Evolutionary conservation across 495 filamentous ascomycete genomes (phyloP).

Genomic region (Trichoderma parareesei): DNA sequence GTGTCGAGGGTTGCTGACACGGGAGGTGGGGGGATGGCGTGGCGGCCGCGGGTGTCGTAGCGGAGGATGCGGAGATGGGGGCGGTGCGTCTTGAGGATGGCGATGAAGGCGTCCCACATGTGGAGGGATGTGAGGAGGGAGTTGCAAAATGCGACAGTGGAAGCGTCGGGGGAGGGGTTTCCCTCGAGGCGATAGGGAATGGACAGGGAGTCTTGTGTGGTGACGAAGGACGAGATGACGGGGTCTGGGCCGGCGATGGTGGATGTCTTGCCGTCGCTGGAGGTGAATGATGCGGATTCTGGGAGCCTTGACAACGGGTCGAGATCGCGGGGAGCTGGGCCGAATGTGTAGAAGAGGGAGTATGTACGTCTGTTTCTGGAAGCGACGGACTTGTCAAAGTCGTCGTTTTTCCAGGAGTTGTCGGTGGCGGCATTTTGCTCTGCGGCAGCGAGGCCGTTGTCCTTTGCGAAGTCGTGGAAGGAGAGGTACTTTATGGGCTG

Average conservation of each 20-base stretch:
- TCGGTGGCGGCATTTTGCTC: conserved; percentile 54
- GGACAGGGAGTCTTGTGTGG: conserved; percentile 54
- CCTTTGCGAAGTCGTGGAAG: conserved; percentile 61
- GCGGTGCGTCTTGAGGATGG: conserved; percentile 47
- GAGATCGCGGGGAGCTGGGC: conserved; percentile 59
- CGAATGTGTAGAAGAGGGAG: conserved; percentile 70
- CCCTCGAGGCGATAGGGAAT: conserved; percentile 72
- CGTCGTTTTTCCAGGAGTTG: conserved; percentile 44
- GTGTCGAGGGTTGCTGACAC: conserved; percentile 48
- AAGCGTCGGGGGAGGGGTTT: conserved; percentile 52
- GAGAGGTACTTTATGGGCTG: conserved; percentile 46
- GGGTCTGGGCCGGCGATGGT: conserved; percentile 32
- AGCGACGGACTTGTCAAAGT: conserved; percentile 49
- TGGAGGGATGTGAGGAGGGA: conserved; percentile 61
- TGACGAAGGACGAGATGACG: conserved; percentile 57
- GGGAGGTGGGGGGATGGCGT: conserved; percentile 37
- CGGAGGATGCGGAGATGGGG: conserved; percentile 62
- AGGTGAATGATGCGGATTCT: conserved; percentile 35
- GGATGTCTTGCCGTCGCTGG: conserved; percentile 43
- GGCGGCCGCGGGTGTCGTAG: conserved; percentile 60
- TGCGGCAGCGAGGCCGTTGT: conserved; percentile 54
- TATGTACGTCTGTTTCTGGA: conserved; percentile 50
- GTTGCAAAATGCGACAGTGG: conserved; percentile 65
- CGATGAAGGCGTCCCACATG: conserved; percentile 72
- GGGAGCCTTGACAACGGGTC: conserved; percentile 30